Evolutionary conservation across 176 grass and related monocot genomes (phyloP).

Genomic region (Tillandsia leiboldiana): DNA sequence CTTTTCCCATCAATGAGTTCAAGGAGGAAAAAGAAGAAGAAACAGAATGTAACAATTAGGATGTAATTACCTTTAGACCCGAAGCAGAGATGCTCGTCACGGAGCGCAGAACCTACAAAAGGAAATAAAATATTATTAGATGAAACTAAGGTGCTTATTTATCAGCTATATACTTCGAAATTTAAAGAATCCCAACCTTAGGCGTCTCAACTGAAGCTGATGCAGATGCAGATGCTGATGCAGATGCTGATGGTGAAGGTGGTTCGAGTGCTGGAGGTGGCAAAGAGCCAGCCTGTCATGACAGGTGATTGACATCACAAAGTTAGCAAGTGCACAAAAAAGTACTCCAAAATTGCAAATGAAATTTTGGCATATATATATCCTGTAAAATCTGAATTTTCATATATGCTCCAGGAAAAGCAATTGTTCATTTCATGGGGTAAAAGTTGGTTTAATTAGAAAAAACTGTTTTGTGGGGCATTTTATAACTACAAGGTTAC

Average conservation of each 20-base stretch:
- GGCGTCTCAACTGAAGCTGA: constrained; percentile 26
- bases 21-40: neutral
- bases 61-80: constrained; percentile 30
- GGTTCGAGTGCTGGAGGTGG: constrained; percentile 20
- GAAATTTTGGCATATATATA: neutral
- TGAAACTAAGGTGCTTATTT: neutral
- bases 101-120: constrained; percentile 39
- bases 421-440: too few species aligned
- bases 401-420: too few species aligned
- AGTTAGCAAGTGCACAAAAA: neutral
- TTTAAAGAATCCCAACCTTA: constrained; percentile 27
- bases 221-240: constrained; percentile 16
- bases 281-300: constrained; percentile 30
- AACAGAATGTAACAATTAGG: neutral
- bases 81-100: constrained; percentile 41
- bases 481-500: too few species aligned
- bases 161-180: constrained; percentile 5
- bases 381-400: too few species aligned
- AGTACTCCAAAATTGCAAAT: neutral
- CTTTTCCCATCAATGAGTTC: neutral
- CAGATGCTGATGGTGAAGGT: constrained; percentile 15
- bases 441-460: too few species aligned
- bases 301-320: neutral
- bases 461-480: too few species aligned
- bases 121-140: constrained; percentile 24